Base-by-base conservation (phyloP, 2,329 filamentous ascomycete genomes). In the Aspergillus piperis region DNA sequence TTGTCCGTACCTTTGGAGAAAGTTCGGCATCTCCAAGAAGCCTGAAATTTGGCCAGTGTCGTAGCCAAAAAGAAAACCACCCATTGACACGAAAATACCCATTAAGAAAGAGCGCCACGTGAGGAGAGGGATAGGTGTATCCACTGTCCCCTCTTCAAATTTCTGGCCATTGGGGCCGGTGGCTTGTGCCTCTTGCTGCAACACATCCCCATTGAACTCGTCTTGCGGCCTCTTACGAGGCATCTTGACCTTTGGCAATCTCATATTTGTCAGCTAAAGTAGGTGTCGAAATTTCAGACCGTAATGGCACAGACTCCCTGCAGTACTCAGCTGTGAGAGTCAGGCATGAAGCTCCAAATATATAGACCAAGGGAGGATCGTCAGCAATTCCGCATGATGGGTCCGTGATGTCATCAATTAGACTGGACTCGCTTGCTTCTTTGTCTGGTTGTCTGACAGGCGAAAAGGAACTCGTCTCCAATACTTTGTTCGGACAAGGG, bases 21-120 rank as follows among this genome's bases (percentile, higher is more conserved):
- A 80, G 61, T 80, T 64, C 0, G 69, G 13, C 77, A 79, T 80
- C 25, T 72, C 74, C 11, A 80, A 65, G 56, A 81, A 76, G 3
- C 78, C 78, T 0, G 76, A 56, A 17, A 62, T 62, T n/a, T 58
- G 57, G 10, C 59, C 59, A 19, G 55, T 62, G 51, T 62, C 59
- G 47, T 62, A 62, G 15, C 59, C 59, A 21, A 62, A 62, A 19
- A 62, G 59, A 13, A 62, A 62, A 1, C 60, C 56, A 41, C 60
- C 60, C 39, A 55, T 59, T 30, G 60, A 57, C 10, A 62, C 56
- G 38, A 62, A 62, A 11, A 48, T 25, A 8, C 56, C 60, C 27
- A 54, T 56, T n/a, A 71, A 60, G 48, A 78, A 66, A 5, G 77
- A 74, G 17, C 72, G 70, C 65, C 70, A 66, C 42, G 77, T 80